Evolutionary conservation across 805 yeast species (phyloP).

Genomic region (Cyberlindnera americana): DNA sequence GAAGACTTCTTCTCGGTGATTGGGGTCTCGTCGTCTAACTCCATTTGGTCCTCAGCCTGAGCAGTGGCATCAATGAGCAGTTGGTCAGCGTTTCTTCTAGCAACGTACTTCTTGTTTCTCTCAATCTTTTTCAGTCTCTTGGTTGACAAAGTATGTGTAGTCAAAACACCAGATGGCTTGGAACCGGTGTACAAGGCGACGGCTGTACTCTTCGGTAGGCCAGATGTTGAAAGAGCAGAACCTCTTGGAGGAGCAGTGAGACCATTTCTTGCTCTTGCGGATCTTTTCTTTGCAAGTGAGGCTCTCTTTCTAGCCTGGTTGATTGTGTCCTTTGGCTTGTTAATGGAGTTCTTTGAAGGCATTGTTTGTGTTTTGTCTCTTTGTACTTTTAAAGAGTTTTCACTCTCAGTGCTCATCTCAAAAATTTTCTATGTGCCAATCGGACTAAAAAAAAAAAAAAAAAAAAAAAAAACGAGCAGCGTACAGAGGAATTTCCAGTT

Average conservation of each 20-base stretch:
- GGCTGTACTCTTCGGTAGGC: constrained; percentile 38
- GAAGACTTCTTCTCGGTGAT: constrained; percentile 16
- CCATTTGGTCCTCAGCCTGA: constrained; percentile 47
- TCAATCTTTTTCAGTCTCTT: constrained; percentile 76
- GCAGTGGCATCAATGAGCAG: constrained; percentile 47
- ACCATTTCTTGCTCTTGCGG: constrained; percentile 44
- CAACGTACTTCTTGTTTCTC: constrained; percentile 72
- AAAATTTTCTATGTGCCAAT: constrained; percentile 10
- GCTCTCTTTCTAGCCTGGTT: constrained; percentile 48
- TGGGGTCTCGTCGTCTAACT: constrained; percentile 36
- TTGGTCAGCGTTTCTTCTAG: constrained; percentile 45
- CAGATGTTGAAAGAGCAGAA: constrained; percentile 39
- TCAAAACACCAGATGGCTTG: constrained; percentile 28
- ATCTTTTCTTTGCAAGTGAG: constrained; percentile 51
- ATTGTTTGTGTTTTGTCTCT: constrained; percentile 31
- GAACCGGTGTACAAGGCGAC: constrained; percentile 37
- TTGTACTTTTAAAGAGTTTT: neutral
- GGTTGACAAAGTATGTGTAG: constrained; percentile 65
- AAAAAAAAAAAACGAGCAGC: constrained; percentile 1
- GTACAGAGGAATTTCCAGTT: too few species aligned
- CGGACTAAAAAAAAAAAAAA: constrained; percentile 4
- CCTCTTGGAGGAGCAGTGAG: constrained; percentile 44
- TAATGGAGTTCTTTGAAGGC: constrained; percentile 82
- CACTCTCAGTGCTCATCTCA: constrained; percentile 17
- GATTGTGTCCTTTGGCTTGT: constrained; percentile 67